Percentiles rank a stretch among this genome's conserved stretches.
These are phyloP conservation scores for Phaseolus coccineus DNA, from an alignment of 331 rosid species.

Conservation along the genomic window DNA sequence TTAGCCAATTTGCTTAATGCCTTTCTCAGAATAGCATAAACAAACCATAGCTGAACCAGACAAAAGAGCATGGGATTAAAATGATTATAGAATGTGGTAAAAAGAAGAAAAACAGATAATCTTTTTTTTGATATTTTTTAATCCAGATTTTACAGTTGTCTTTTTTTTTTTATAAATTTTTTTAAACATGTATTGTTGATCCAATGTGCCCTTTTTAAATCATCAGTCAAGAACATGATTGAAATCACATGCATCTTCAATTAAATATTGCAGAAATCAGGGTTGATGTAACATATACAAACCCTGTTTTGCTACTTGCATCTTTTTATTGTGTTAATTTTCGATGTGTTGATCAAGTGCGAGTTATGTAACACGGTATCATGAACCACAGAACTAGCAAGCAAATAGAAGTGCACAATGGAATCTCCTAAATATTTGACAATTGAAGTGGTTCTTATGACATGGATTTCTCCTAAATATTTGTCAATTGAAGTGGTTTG, in stretches of 20 bases:
- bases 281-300: slow-evolving; percentile 30
- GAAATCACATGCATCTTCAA: not conserved
- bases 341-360: slow-evolving; percentile 15
- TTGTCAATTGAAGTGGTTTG: slow-evolving; percentile 3
- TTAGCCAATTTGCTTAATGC: not conserved
- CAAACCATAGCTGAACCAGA: not conserved
- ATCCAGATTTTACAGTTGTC: not conserved
- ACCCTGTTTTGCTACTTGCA: not conserved
- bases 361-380: not conserved
- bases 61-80: not conserved
- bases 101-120: not conserved
- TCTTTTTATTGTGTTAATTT: slow-evolving; percentile 2
- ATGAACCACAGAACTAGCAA: not conserved
- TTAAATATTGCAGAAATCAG: slow-evolving; percentile 31
- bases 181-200: not conserved
- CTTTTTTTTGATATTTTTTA: not conserved
- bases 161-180: not conserved
- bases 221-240: not conserved
- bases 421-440: not conserved
- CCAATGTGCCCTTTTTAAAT: not conserved
- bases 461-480: not conserved
- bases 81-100: not conserved
- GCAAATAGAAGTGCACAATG: slow-evolving; percentile 9
- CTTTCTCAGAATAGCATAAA: not conserved
- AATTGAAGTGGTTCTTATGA: not conserved